Base-by-base conservation (phyloP, 75 land plant genomes). In the Picea glauca region DNA sequence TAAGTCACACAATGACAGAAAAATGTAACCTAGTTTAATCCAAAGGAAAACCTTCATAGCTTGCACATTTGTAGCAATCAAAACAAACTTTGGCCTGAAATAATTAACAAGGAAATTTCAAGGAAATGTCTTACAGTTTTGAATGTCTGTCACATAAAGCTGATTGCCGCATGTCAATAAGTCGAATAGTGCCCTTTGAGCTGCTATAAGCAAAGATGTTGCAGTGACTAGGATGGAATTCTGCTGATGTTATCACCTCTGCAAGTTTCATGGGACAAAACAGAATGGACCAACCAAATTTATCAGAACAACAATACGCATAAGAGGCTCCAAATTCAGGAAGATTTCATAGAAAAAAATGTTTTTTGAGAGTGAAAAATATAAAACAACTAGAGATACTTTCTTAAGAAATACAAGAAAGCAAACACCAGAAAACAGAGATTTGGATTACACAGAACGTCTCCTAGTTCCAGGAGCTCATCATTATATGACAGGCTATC, bases 171-270 rank as follows among this genome's bases (percentile, higher is more conserved):
- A 95, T 88, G 79, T 95, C 98, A 72, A 91, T 87, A 58, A 95
- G 88, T 13, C 96, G 92, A 66, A 95, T 87, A 76, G 91, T 90
- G 66, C 98, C 98, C 83, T 91, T 93, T 80, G 96, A 90, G 79
- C 98, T 95, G 81, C 98, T 88, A 64, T 93, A 95, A 73, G 98
- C 96, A 58, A 95, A 82, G 63, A 91, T 77, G 78, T 95, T 95
- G 85, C 96, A 95, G 14, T 93, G 89, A 58, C 66, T 46, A 70
- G 98, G 98, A 81, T 95, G 98, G 66, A 95, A 95, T 76, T 93
- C 96, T 58, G 98, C 96, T 59, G 96, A 87, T 13, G 96, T 93
- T 56, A 95, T 91, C 77, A 95, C 92, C 91, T 93, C 98, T 95
- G 89, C 23, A 85, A 58, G 2, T 50, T 50, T 50, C 56, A 50